Base-by-base conservation (phyloP, 257 asterid genomes). In the Solanum corneliomulleri region DNA sequence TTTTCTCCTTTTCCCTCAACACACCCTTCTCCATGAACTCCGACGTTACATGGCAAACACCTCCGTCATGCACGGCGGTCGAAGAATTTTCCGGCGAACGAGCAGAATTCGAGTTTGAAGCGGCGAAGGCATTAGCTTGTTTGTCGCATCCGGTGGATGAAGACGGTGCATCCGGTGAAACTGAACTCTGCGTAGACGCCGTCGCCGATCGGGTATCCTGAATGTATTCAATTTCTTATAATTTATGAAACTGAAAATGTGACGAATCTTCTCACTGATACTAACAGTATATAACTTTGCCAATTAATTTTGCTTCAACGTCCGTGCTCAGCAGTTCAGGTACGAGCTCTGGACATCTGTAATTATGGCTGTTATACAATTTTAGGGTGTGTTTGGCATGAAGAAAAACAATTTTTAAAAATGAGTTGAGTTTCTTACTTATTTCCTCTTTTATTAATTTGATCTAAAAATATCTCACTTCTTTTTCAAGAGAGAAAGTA, bases 111-210 rank as follows among this genome's bases (percentile, higher is more conserved):
- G 97, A 93, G 92, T 15, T 89, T 11, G 94, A 90, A 84, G 94
- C 96, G 6, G 96, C 94, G 84, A 93, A 91, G 60, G 92, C 93
- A 44, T 91, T 94, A 33, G 91, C 94, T 2, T 90, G 84, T 11
- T 81, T 94, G 88, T 93, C 92, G 3, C 83, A 69, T 78, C 41
- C 88, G 1, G 21, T 4, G 15, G 47, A 37, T 27, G 23, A 21
- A 68, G 23, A 68, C 3, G 11, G 9, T 3, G 29, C 11, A 7
- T 14, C 77, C 77, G 39, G 44, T n/a, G 66, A 78, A 3, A 8
- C n/a, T 42, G n/a, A 42, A n/a, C 4, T 42, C 37, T 72, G 9
- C 47, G 4, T 21, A 0, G 2, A 20, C 2, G 49, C 23, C 27
- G 11, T 2, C 21, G 7, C 49, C 52, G 16, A 15, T 15, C 35